Evolutionary conservation across 495 filamentous ascomycete species (phyloP).

Genomic region (Aspergillus wentii): DNA sequence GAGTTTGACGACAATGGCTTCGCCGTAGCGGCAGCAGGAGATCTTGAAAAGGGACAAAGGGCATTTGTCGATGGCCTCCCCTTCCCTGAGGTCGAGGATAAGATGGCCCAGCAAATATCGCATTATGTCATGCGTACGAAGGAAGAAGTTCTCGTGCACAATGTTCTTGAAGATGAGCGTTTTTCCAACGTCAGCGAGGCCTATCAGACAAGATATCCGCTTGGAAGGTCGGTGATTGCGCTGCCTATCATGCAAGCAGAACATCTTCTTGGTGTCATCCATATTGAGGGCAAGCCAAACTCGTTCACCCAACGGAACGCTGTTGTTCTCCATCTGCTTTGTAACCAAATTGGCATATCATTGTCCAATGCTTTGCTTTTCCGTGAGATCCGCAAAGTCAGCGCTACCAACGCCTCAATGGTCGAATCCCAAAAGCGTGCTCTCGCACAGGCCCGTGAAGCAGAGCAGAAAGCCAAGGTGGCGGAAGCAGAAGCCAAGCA

Average conservation of each 20-base stretch:
- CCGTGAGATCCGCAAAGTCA: conserved; percentile 74
- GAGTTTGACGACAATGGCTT: conserved; percentile 66
- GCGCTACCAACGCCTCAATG: conserved; percentile 79
- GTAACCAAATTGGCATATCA: conserved; percentile 86
- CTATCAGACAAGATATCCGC: conserved; percentile 62
- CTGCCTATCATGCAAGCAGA: conserved; percentile 78
- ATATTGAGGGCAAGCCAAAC: conserved; percentile 78
- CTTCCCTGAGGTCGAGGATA: conserved; percentile 56
- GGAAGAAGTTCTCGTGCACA: conserved; percentile 78
- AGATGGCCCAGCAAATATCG: conserved; percentile 72
- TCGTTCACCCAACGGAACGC: conserved; percentile 86
- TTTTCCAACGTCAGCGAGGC: conserved; percentile 75
- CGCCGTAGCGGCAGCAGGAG: conserved; percentile 73
- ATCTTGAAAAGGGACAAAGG: conserved; percentile 56
- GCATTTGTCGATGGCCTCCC: conserved; percentile 57
- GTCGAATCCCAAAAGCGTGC: conserved; percentile 80
- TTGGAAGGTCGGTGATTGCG: conserved; percentile 75
- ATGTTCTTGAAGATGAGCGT: conserved; percentile 77
- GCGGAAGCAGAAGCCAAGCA: conserved; percentile 80
- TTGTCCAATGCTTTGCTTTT: conserved; percentile 83
- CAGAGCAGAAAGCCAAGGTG: conserved; percentile 76
- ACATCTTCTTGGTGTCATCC: conserved; percentile 76
- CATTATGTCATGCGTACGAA: conserved; percentile 80
- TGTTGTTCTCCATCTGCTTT: conserved; percentile 77
- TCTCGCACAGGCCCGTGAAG: conserved; percentile 70